Conservation (phyloP, 2,329 filamentous ascomycete species). For the Aspergillus felis region DNA sequence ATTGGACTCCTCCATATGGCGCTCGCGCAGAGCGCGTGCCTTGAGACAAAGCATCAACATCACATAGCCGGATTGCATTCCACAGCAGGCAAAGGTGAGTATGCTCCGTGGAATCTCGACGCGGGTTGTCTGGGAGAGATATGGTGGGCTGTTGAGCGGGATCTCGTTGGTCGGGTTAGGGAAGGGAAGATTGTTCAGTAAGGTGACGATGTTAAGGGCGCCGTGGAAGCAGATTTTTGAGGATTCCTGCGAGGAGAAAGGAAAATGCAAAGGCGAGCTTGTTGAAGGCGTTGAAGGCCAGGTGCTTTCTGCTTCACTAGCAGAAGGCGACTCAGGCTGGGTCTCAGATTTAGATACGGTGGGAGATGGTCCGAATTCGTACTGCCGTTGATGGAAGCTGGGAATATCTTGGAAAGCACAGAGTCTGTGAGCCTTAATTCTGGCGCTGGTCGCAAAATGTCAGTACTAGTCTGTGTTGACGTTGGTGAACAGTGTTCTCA, state of each 20-base stretch:
- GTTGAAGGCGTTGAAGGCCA: not conserved
- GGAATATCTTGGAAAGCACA: slow-evolving; percentile 27
- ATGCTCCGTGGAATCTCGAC: slow-evolving; percentile 22
- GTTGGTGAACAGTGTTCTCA: not conserved
- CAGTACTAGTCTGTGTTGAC: too few species aligned
- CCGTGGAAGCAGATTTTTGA: slow-evolving; percentile 25
- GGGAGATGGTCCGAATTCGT: slow-evolving; percentile 15
- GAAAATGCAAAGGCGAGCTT: slow-evolving; percentile 5
- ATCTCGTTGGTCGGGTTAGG: slow-evolving; percentile 13
- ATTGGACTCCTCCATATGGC: not conserved
- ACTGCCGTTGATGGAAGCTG: slow-evolving; percentile 20
- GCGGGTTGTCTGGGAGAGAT: slow-evolving; percentile 1
- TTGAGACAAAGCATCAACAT: slow-evolving; percentile 26
- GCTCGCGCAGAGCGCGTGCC: slow-evolving; percentile 4
- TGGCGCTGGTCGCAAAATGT: slow-evolving; percentile 13
- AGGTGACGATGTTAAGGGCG: slow-evolving; percentile 23
- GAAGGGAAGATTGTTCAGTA: slow-evolving; percentile 23
- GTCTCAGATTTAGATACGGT: not conserved
- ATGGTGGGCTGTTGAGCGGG: slow-evolving; percentile 2
- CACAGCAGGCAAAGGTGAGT: slow-evolving; percentile 25
- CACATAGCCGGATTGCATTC: slow-evolving; percentile 23
- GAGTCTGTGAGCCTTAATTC: slow-evolving; percentile 28
- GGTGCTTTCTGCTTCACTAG: not conserved
- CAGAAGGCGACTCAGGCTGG: not conserved
- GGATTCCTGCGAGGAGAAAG: slow-evolving; percentile 23